Percentiles rank a stretch among this genome's conserved stretches.
Evolutionary conservation across 352 stramenopile species (phyloP).

Genomic region (Phytopythium delawarense): DNA sequence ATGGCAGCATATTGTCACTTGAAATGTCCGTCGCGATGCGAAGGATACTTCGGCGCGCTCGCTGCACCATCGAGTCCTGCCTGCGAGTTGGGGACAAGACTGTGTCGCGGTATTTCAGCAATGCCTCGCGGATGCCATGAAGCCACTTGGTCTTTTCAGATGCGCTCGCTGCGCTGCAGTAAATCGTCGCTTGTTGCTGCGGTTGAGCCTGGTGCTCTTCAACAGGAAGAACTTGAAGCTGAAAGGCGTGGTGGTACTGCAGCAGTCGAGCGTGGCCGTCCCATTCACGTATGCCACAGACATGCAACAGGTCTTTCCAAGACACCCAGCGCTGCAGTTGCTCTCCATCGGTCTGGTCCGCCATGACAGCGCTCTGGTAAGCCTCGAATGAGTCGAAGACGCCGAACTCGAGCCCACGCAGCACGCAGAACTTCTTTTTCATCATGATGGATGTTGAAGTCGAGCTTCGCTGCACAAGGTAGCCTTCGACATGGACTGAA

Average conservation of each 20-base stretch:
- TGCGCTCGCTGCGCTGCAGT: conserved; percentile 58
- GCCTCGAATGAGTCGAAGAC: conserved; percentile 41
- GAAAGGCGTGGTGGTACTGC: conserved; percentile 70
- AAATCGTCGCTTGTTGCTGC: conserved; percentile 23
- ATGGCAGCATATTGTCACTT: background rate
- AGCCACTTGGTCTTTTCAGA: conserved; percentile 68
- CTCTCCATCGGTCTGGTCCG: conserved; percentile 15
- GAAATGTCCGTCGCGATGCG: conserved; percentile 7
- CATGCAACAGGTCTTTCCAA: conserved; percentile 18
- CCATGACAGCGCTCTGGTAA: conserved; percentile 14
- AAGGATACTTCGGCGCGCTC: conserved; percentile 10
- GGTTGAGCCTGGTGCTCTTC: conserved; percentile 25
- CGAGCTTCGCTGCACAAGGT: conserved; percentile 47
- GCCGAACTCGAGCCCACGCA: conserved; percentile 36
- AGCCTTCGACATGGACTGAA: conserved; percentile 43
- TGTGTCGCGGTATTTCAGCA: conserved; percentile 35
- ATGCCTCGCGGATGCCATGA: conserved; percentile 43
- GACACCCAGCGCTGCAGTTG: conserved; percentile 1
- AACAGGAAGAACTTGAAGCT: conserved; percentile 41
- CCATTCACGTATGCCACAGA: conserved; percentile 52
- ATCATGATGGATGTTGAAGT: conserved; percentile 22
- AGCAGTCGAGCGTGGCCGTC: conserved; percentile 56
- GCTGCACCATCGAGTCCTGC: conserved; percentile 25
- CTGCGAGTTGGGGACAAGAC: conserved; percentile 18
- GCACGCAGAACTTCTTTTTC: conserved; percentile 63